Evolutionary conservation across 495 filamentous ascomycete species (phyloP), one percentile per base, ranked within the genome.

Genomic region (Immersiella caudata): DNA sequence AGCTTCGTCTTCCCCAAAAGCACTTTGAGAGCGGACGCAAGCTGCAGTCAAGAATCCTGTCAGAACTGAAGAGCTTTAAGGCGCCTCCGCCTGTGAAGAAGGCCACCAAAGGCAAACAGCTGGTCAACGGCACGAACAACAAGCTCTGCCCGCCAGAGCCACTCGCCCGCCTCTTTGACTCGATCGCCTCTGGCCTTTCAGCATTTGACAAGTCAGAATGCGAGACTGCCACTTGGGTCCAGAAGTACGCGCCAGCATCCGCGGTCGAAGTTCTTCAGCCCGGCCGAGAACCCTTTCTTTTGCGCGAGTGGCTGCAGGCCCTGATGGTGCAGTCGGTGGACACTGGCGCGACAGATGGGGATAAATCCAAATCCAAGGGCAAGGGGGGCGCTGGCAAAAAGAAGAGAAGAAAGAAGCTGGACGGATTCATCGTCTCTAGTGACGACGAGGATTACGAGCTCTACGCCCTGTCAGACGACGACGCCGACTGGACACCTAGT

Each of bases 391-490:
- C 75, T 36, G 85, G 81, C 64, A 90, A 87, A 71, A 94, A 92
- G 71, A 88, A 87, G 68, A 86, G 87, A 66, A 90, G 89, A 69
- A 90, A 89, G 70, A 80, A 91, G 59, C 78, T 96, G 6, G 91
- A 96, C 68, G 93, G 86, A 0, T 99, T 99, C 71, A 82, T 99
- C 36, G 84, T 98, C 9, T 90, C 87, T 11, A 94, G 90, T 72
- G 93, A 91, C 46, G 93, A 95, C 25, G 94, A 97, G 70, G 83
- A 80, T 12, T 84, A 87, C 62, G 90, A 92, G 65, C 86, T 97
- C 83, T 86, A 88, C 50, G 90, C 92, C 67, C 69, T 95, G 52
- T 83, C 85, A 2, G 92, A 91, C 26, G 80, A 81, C 6, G 90
- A 92, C 54, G 83, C 82, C 25, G 83, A 88, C 68, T 83, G 84